Base-by-base conservation (phyloP, 495 filamentous ascomycete genomes). In the Jackrogersella minutella region DNA sequence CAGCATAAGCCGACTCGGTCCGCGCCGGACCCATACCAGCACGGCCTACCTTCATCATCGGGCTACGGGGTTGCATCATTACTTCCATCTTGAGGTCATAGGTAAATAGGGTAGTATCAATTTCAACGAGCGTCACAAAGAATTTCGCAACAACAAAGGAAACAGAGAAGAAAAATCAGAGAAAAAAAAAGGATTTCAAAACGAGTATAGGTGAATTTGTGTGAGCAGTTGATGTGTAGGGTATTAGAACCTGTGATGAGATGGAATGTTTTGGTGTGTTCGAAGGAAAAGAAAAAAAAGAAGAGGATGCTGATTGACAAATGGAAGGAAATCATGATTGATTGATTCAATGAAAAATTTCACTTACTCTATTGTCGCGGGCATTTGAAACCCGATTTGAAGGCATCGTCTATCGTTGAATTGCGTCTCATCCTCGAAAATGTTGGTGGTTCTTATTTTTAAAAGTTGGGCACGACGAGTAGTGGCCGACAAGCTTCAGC, bases 401-500 rank as follows among this genome's bases (percentile, higher is more conserved):
- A 43, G 56, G 24, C 24, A 60, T 66, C 63, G 56, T 60, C 40
- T 11, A 22, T 22, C n/a, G 2, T 16, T n/a, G n/a, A n/a, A n/a
- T n/a, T n/a, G n/a, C n/a, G n/a, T n/a, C n/a, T n/a, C n/a, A n/a
- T n/a, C n/a, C n/a, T n/a, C n/a, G n/a, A n/a, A n/a, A n/a, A n/a
- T n/a, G n/a, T n/a, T n/a, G n/a, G n/a, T n/a, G n/a, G n/a, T n/a
- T n/a, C n/a, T n/a, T n/a, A n/a, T n/a, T n/a, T n/a, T n/a, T n/a
- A n/a, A n/a, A n/a, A n/a, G n/a, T n/a, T n/a, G n/a, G n/a, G n/a
- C n/a, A n/a, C n/a, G n/a, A n/a, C n/a, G n/a, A n/a, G n/a, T n/a
- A n/a, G n/a, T n/a, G n/a, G n/a, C n/a, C n/a, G n/a, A n/a, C n/a
- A 67, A 58, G 33, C 30, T 58, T 52, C 40, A 39, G 39, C 64